Conservation (phyloP, 2,329 filamentous ascomycete genomes). For the Colletotrichum tanaceti region DNA sequence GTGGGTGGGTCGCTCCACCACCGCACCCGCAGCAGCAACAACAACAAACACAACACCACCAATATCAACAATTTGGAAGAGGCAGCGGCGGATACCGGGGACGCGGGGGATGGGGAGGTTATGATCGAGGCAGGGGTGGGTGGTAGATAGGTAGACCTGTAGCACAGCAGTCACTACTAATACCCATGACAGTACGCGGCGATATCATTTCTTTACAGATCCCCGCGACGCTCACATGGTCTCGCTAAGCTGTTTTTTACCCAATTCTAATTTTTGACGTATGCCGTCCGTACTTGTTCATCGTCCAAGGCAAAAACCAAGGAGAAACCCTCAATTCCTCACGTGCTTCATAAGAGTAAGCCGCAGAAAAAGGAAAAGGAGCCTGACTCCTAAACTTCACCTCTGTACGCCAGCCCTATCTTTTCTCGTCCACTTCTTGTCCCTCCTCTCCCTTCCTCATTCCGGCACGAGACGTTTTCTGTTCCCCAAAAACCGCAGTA, state of each 20-base stretch:
- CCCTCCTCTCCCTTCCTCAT: constrained; percentile 15
- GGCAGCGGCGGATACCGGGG: constrained; percentile 33
- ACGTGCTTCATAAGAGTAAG: constrained; percentile 5
- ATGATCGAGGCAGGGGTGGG: constrained; percentile 36
- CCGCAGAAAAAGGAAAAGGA: constrained; percentile 25
- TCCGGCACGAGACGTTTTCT: constrained; percentile 25
- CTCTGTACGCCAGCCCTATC: constrained; percentile 31
- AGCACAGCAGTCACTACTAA: background rate
- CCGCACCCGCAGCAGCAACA: constrained; percentile 22
- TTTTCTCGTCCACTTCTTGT: constrained; percentile 4
- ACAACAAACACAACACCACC: background rate
- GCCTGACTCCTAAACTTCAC: constrained; percentile 31
- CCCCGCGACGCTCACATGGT: background rate
- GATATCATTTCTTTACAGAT: background rate
- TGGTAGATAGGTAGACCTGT: constrained; percentile 11
- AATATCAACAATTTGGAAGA: constrained; percentile 34
- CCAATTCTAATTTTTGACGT: constrained; percentile 34
- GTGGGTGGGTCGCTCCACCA: constrained; percentile 38
- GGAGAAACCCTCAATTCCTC: constrained; percentile 25
- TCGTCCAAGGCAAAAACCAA: constrained; percentile 39
- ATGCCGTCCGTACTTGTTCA: constrained; percentile 40
- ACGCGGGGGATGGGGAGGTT: constrained; percentile 34
- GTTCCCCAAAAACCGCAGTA: constrained; percentile 8
- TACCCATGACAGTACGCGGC: background rate
- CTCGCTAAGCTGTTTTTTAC: constrained; percentile 15